Conservation (phyloP, 2,329 filamentous ascomycete genomes). For the Verticillium alfalfae region DNA sequence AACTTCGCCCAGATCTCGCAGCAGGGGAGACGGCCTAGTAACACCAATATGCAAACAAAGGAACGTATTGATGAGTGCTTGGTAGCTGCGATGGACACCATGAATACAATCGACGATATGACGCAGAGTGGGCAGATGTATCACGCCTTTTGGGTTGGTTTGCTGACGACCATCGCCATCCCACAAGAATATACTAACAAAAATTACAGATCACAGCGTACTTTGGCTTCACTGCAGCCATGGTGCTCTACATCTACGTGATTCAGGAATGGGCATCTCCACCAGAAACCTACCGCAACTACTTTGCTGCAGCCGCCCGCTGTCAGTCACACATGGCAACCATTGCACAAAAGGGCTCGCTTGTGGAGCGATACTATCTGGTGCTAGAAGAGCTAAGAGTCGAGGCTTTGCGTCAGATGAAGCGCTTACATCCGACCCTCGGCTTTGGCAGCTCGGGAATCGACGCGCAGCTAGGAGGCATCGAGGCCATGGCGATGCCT, state of each 20-base stretch:
- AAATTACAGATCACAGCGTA: conserved; percentile 28
- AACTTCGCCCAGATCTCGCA: conserved; percentile 22
- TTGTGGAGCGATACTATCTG: conserved; percentile 33
- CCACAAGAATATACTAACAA: background rate
- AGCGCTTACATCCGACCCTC: background rate
- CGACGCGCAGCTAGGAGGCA: background rate
- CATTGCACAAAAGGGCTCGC: conserved; percentile 28
- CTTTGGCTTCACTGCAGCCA: conserved; percentile 36
- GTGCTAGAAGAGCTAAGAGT: conserved; percentile 27
- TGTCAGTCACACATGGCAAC: conserved; percentile 32
- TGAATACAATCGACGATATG: conserved; percentile 30
- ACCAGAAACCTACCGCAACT: conserved; percentile 18
- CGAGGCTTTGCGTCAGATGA: conserved; percentile 9
- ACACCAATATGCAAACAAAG: conserved; percentile 6
- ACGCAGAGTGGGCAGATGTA: conserved; percentile 27
- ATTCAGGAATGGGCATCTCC: conserved; percentile 28
- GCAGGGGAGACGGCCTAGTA: conserved; percentile 3
- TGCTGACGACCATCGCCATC: no score
- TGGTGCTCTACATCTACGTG: conserved; percentile 36
- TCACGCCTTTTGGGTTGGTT: conserved; percentile 31
- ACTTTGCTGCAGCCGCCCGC: conserved; percentile 28
- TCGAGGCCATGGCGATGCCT: background rate
- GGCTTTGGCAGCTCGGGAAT: background rate
- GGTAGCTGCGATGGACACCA: conserved; percentile 30
- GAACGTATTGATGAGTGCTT: conserved; percentile 22